Percentiles rank a stretch among this genome's conserved stretches.
Conservation (phyloP, 2,329 filamentous ascomycete species). For the Colletotrichum gigasporum region DNA sequence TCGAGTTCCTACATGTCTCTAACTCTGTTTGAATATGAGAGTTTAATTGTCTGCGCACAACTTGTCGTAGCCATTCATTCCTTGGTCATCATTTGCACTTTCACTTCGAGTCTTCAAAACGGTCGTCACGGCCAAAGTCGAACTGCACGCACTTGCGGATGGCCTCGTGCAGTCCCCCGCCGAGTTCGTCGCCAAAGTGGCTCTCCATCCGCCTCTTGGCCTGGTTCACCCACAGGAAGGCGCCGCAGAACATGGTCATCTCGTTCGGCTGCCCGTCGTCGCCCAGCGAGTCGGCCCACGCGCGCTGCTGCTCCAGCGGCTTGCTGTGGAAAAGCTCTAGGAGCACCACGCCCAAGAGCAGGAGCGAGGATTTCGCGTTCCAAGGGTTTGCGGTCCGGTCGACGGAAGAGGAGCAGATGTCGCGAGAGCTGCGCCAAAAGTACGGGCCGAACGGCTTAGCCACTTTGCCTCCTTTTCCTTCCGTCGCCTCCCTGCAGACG, state of each 20-base stretch:
- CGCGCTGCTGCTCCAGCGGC: slow-evolving; percentile 21
- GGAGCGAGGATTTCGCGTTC: slow-evolving; percentile 6
- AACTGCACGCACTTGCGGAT: slow-evolving; percentile 1
- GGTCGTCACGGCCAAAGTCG: neutral
- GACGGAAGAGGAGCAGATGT: neutral
- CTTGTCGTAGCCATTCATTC: too few species aligned
- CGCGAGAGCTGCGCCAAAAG: neutral
- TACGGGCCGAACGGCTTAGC: neutral
- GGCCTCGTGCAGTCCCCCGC: neutral
- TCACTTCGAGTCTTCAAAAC: neutral
- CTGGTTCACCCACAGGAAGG: neutral
- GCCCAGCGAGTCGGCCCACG: slow-evolving; percentile 9
- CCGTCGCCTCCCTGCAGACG: neutral
- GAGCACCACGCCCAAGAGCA: neutral
- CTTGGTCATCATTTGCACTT: neutral
- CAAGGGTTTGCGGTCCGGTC: neutral
- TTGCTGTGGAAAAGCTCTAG: slow-evolving; percentile 9
- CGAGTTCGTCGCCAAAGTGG: neutral
- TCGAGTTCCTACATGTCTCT: too few species aligned
- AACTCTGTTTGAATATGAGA: too few species aligned
- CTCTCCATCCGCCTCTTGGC: neutral
- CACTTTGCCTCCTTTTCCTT: too few species aligned
- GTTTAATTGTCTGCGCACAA: too few species aligned
- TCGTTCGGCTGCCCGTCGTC: neutral
- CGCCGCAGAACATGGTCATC: neutral